phyloP scores from a whole-genome alignment of 768 basidiomycete species.

The Boletales sp. region DNA sequence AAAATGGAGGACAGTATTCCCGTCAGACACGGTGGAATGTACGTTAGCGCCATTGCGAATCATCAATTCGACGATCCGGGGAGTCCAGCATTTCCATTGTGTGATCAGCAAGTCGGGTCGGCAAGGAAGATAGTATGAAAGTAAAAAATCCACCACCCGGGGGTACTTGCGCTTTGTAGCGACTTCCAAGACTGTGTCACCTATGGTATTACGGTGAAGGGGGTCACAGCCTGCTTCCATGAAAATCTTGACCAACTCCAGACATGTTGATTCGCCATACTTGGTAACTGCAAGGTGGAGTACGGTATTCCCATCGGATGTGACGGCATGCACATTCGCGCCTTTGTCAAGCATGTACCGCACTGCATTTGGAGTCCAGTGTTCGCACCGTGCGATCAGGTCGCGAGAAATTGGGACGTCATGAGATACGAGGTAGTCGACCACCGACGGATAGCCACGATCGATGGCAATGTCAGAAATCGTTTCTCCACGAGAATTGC shows the following conservation, averaged over 20 bases:
- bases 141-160: no score
- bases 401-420: not conserved
- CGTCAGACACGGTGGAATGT: no score
- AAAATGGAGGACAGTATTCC: no score
- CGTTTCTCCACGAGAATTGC: not conserved
- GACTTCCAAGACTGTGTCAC: no score
- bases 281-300: not conserved
- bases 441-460: not conserved
- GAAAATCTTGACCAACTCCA: not conserved
- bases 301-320: no score
- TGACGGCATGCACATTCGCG: not conserved
- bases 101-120: no score
- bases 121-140: no score
- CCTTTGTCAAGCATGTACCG: not conserved
- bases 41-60: no score
- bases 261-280: not conserved
- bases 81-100: no score
- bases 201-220: no score
- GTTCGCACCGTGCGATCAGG: not conserved
- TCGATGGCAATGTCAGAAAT: not conserved
- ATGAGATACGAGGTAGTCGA: not conserved
- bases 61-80: no score
- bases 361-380: not conserved
- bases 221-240: not conserved
- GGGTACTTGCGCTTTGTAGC: no score